A percentile compares a stretch with the other conserved stretches of the same genome.
Conservation (phyloP, 2,329 filamentous ascomycete species). For the Penicillium sclerotigenum region DNA sequence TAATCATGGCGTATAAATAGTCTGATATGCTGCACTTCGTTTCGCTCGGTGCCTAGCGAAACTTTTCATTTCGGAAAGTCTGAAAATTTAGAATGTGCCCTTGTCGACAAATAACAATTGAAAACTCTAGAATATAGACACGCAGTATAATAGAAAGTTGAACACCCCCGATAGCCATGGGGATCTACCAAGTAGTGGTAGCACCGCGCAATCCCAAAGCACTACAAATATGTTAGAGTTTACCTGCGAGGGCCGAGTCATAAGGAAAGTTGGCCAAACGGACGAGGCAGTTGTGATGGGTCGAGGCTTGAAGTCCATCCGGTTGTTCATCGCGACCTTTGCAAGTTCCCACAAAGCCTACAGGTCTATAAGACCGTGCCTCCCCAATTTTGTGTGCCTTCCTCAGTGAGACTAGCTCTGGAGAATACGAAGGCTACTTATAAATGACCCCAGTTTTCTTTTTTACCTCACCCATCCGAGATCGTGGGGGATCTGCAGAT, state of each 20-base stretch:
- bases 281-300: background rate
- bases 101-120: too few species aligned
- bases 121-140: background rate
- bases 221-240: background rate
- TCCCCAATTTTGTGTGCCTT: background rate
- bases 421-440: too few species aligned
- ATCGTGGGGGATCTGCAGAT: slow-evolving; percentile 1
- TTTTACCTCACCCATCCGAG: background rate
- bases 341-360: background rate
- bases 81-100: background rate
- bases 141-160: too few species aligned
- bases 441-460: background rate
- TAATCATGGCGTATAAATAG: background rate
- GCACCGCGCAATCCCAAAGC: background rate
- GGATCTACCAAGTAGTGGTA: background rate
- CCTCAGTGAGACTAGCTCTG: too few species aligned
- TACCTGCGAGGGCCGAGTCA: background rate
- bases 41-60: background rate
- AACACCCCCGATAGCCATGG: background rate
- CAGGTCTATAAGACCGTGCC: background rate
- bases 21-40: background rate
- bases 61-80: background rate
- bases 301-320: background rate
- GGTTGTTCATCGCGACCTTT: background rate
- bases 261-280: background rate